phyloP scores from a whole-genome alignment of 2,329 filamentous ascomycete species.

The Orbilia oligospora region DNA sequence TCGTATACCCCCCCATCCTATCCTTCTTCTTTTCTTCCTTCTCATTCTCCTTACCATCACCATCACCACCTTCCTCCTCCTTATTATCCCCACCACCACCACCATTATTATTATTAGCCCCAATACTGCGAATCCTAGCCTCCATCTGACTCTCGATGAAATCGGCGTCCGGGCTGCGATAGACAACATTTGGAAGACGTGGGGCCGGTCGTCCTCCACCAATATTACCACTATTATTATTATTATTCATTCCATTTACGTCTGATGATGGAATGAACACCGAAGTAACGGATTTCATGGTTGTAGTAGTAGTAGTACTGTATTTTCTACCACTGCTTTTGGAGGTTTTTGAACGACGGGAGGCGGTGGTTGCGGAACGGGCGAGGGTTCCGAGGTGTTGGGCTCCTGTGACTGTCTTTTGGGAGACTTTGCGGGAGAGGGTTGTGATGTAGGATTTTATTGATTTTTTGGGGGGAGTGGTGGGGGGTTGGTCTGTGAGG shows the following conservation, averaged over 20 bases:
- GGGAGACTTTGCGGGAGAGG: conserved; percentile 21
- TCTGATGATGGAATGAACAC: background rate
- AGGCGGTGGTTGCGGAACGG: conserved; percentile 22
- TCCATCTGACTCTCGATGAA: conserved; percentile 23
- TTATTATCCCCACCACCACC: background rate
- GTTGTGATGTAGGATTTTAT: background rate
- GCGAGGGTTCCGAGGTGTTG: conserved; percentile 16
- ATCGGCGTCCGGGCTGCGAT: conserved; percentile 24
- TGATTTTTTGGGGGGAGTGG: background rate
- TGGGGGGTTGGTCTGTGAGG: background rate
- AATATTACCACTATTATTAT: no score
- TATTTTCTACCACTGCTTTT: background rate
- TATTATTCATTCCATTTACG: background rate
- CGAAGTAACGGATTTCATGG: background rate
- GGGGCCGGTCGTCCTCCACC: background rate
- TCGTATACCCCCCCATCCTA: conserved; percentile 28
- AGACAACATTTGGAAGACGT: conserved; percentile 18
- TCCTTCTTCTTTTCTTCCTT: background rate
- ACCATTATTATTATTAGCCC: background rate
- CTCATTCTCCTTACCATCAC: background rate
- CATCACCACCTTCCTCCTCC: background rate
- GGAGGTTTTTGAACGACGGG: background rate
- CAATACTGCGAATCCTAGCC: background rate
- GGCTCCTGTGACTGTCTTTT: conserved; percentile 14
- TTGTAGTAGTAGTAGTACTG: background rate